These are phyloP conservation scores for Annulohypoxylon truncatum DNA, from an alignment of 2,329 filamentous ascomycete species.

Conservation along the genomic window DNA sequence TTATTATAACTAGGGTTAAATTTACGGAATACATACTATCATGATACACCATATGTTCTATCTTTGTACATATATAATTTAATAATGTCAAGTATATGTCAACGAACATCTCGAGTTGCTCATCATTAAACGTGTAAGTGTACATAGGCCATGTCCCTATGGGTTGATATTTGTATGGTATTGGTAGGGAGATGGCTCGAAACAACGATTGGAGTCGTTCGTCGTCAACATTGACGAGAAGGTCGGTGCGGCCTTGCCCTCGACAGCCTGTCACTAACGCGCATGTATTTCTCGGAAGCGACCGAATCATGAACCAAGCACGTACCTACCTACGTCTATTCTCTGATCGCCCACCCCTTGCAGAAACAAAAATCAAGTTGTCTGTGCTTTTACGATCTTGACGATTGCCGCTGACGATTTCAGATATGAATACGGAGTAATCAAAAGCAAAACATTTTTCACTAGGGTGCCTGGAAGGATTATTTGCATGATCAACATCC, in stretches of 20 bases:
- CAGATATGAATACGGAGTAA: constrained; percentile 10
- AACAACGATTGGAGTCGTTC: not conserved
- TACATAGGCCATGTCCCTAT: too few relatives aligned
- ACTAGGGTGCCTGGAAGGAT: constrained; percentile 1
- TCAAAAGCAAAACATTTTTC: constrained; percentile 4
- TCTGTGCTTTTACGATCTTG: constrained; percentile 5
- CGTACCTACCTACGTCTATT: not conserved
- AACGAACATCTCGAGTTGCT: not conserved
- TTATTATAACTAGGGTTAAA: constrained; percentile 29
- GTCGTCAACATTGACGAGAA: not conserved
- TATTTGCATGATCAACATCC: constrained; percentile 14
- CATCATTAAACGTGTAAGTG: not conserved
- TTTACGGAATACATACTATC: not conserved
- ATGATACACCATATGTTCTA: not conserved
- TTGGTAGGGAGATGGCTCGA: too few relatives aligned
- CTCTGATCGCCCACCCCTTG: not conserved
- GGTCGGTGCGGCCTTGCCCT: not conserved
- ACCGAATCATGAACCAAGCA: not conserved
- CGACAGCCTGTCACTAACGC: not conserved
- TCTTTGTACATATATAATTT: constrained; percentile 5
- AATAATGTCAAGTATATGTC: constrained; percentile 6
- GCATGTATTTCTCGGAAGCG: not conserved
- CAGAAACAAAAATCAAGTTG: not conserved
- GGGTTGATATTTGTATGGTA: too few relatives aligned
- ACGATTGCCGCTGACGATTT: not conserved